Base-by-base conservation (phyloP, 2,329 filamentous ascomycete genomes). In the Nothopassalora personata region DNA sequence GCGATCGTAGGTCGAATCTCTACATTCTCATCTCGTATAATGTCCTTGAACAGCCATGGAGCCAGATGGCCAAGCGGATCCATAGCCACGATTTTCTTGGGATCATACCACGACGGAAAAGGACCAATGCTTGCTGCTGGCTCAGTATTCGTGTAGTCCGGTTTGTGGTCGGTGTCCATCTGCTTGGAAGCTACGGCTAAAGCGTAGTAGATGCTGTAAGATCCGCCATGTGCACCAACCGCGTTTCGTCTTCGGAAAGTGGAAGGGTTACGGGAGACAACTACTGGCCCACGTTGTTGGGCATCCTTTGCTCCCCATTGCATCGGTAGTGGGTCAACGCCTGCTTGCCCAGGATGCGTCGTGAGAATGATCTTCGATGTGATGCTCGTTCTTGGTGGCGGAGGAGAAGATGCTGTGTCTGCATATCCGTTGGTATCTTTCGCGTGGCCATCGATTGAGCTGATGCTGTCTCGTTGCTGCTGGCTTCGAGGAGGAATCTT, bases 41-140 rank as follows among this genome's bases (percentile, higher is more conserved):
- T 81, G 62, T 93, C 86, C 64, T 88, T 89, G 78, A 88, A 96
- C 45, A 95, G 76, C 87, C 88, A 92, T 8, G 90, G 90, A 8
- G 88, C 84, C 60, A 96, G 79, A 77, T 97, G 94, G 6, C 94
- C 93, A 73, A 88, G 90, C 0, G 93, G 93, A 72, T 97, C 94
- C 91, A 99, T 96, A 18, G 93, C 90, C 13, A 97, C 93, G 63
- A 99, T 97, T 80, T 97, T 97, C 75, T 90, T 91, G 69, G 83
- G 84, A 71, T 96, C 90, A 28, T 83, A 84, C 93, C 93, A 99
- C 76, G 94, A 86, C 7, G 90, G 86, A 68, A 96, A 96, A 7
- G 90, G 91, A 0, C 91, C 91, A 71, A 97, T 90, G 55, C 87
- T 84, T 23, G 86, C 90, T n/a, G 92, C 91, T 11, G 94, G 94